These are phyloP conservation scores for Phytophthora constricta DNA, from an alignment of 352 stramenopile species.

Conservation along the genomic window DNA sequence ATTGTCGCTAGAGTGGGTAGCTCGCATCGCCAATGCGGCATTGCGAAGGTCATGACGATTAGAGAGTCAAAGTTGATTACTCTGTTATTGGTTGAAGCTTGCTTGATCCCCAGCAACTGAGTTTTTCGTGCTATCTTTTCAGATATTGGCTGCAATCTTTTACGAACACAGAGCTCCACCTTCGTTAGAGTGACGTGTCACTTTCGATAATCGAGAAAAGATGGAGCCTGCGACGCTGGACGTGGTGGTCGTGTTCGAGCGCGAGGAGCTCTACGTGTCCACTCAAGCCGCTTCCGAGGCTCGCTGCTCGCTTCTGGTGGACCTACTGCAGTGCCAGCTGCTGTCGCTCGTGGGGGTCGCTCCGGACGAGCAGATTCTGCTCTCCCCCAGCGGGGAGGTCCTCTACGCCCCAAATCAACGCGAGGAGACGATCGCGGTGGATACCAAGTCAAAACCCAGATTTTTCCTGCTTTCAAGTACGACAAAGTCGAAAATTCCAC, in stretches of 20 bases:
- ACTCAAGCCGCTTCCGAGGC: slow-evolving; percentile 21
- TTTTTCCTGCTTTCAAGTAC: slow-evolving; percentile 54
- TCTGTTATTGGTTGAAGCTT: too few relatives aligned
- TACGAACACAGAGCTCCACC: too few relatives aligned
- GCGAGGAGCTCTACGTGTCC: slow-evolving; percentile 66
- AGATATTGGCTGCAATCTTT: slow-evolving; percentile 4
- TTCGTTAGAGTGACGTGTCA: slow-evolving; percentile 5
- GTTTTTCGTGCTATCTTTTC: too few relatives aligned
- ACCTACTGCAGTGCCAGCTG: slow-evolving; percentile 75
- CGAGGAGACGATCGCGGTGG: slow-evolving; percentile 22
- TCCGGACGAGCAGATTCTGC: slow-evolving; percentile 61
- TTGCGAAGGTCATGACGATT: too few relatives aligned
- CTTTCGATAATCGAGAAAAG: too few relatives aligned
- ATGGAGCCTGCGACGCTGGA: slow-evolving; percentile 35
- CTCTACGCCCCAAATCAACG: slow-evolving; percentile 36
- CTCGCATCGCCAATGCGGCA: too few relatives aligned
- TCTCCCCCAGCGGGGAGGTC: slow-evolving; percentile 53
- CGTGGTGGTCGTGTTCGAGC: slow-evolving; percentile 60
- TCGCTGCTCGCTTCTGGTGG: slow-evolving; percentile 43
- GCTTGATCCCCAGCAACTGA: too few relatives aligned
- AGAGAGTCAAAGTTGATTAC: too few relatives aligned
- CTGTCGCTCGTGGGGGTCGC: slow-evolving; percentile 70
- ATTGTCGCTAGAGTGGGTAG: too few relatives aligned
- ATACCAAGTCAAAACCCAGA: slow-evolving; percentile 15
- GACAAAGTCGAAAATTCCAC: slow-evolving; percentile 1